Conservation (phyloP, 176 grass and related monocot species). For the Oropetium thomaeum region DNA sequence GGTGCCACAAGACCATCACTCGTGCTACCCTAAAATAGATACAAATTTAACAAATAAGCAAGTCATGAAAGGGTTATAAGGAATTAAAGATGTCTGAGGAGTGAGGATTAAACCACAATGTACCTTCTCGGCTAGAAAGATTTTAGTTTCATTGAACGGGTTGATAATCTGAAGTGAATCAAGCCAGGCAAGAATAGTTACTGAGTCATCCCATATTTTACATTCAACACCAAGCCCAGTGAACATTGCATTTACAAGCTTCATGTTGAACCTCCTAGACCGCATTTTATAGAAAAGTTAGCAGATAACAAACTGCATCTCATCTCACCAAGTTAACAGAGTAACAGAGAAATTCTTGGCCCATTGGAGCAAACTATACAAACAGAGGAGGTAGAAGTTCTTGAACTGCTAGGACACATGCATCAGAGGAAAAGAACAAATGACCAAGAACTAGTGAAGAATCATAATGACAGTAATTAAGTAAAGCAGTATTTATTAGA, state of each 20-base stretch:
- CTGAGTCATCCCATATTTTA: slow-evolving; percentile 80
- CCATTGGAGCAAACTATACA: slow-evolving; percentile 13
- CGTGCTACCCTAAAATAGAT: slow-evolving; percentile 49
- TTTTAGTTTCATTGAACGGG: slow-evolving; percentile 54
- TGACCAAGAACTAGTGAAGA: not conserved
- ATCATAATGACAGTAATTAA: not conserved
- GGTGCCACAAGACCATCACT: slow-evolving; percentile 38
- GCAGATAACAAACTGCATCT: not conserved
- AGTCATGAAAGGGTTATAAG: slow-evolving; percentile 11
- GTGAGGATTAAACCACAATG: slow-evolving; percentile 9
- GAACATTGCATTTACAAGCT: slow-evolving; percentile 58
- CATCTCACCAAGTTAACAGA: not conserved
- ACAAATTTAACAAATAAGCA: slow-evolving; percentile 38
- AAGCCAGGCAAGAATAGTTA: slow-evolving; percentile 64
- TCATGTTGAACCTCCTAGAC: slow-evolving; percentile 42
- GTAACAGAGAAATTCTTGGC: not conserved
- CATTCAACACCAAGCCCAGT: slow-evolving; percentile 61
- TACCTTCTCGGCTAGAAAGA: slow-evolving; percentile 70
- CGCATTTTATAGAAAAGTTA: slow-evolving; percentile 30
- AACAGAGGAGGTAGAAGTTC: not conserved
- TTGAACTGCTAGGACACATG: not conserved
- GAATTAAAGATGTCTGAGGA: slow-evolving; percentile 6
- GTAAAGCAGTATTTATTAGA: not conserved
- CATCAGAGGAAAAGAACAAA: slow-evolving; percentile 3
- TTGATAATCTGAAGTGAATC: slow-evolving; percentile 71